These are phyloP conservation scores for Lactarius psammicola DNA, from an alignment of 768 basidiomycete genomes.

Conservation along the genomic window DNA sequence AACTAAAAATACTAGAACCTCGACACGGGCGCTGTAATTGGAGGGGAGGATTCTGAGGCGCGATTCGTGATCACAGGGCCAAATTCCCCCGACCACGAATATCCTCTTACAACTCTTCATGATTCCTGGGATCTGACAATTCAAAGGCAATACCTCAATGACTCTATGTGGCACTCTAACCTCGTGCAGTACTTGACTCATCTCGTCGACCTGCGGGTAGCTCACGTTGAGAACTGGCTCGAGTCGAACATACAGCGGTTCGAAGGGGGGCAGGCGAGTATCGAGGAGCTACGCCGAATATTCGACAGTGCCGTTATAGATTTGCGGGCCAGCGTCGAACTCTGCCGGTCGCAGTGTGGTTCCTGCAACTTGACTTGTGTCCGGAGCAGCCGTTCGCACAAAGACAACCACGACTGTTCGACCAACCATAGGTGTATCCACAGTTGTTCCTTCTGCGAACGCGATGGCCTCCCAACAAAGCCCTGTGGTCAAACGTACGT, in stretches of 20 bases:
- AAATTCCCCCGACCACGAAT: slow-evolving; percentile 28
- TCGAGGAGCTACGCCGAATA: slow-evolving; percentile 46
- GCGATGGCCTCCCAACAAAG: slow-evolving; percentile 31
- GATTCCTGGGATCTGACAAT: slow-evolving; percentile 36
- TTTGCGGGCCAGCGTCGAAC: slow-evolving; percentile 43
- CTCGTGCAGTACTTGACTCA: slow-evolving; percentile 41
- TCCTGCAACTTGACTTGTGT: slow-evolving; percentile 51
- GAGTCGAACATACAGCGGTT: slow-evolving; percentile 48
- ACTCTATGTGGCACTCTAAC: slow-evolving; percentile 43
- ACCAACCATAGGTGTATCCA: slow-evolving; percentile 48
- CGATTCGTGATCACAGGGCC: slow-evolving; percentile 37
- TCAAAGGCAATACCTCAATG: slow-evolving; percentile 38
- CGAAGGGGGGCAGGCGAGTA: slow-evolving; percentile 41
- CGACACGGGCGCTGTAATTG: slow-evolving; percentile 42
- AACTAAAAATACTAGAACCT: slow-evolving; percentile 42
- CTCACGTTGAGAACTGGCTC: slow-evolving; percentile 52
- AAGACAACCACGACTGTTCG: slow-evolving; percentile 46
- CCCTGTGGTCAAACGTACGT: slow-evolving; percentile 50
- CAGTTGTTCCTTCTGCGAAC: slow-evolving; percentile 44
- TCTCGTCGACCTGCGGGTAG: slow-evolving; percentile 44
- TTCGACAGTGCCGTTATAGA: slow-evolving; percentile 46
- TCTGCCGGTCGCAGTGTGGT: slow-evolving; percentile 49
- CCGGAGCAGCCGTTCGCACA: slow-evolving; percentile 43
- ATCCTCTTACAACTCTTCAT: slow-evolving; percentile 30
- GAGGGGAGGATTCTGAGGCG: slow-evolving; percentile 37